Conservation (phyloP, 2,329 filamentous ascomycete genomes). For the Ceratocystis albifundus region DNA sequence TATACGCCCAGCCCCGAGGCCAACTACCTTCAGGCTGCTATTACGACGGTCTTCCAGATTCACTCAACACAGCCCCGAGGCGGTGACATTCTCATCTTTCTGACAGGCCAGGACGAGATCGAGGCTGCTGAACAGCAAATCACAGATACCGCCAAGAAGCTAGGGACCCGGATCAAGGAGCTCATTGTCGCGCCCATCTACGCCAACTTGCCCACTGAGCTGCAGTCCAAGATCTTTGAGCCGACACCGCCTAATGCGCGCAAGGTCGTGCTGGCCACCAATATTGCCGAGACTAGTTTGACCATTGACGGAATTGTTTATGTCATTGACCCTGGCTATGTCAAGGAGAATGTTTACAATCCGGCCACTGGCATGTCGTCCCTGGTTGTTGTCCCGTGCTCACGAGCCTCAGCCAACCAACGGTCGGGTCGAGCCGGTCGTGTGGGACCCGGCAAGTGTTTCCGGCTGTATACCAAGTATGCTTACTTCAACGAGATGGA, state of each 20-base stretch:
- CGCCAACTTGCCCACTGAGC: slow-evolving; percentile 77
- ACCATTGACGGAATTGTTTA: slow-evolving; percentile 95
- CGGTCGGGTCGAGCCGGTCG: slow-evolving; percentile 84
- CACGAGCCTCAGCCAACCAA: slow-evolving; percentile 84
- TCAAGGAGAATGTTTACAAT: slow-evolving; percentile 92
- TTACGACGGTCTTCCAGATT: slow-evolving; percentile 91
- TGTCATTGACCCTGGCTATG: slow-evolving; percentile 89
- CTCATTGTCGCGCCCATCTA: slow-evolving; percentile 90
- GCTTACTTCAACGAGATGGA: slow-evolving; percentile 92
- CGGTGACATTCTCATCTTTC: slow-evolving; percentile 86
- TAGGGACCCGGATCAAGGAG: slow-evolving; percentile 74
- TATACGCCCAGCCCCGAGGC: slow-evolving; percentile 85
- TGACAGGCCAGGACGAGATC: slow-evolving; percentile 95
- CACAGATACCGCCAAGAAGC: slow-evolving; percentile 71
- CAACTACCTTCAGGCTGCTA: slow-evolving; percentile 82
- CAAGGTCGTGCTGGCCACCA: slow-evolving; percentile 89
- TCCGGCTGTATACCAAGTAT: slow-evolving; percentile 85
- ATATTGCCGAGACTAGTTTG: slow-evolving; percentile 91
- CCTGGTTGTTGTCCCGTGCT: slow-evolving; percentile 80
- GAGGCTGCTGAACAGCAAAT: slow-evolving; percentile 76
- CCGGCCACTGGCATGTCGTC: slow-evolving; percentile 86
- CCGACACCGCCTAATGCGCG: slow-evolving; percentile 73
- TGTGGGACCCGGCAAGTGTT: slow-evolving; percentile 85
- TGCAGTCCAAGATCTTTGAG: slow-evolving; percentile 90
- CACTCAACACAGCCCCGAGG: slow-evolving; percentile 65